These are phyloP conservation scores for Chytriomyces sp. DNA, from an alignment of 192 early-diverging fungal species.

Conservation along the genomic window DNA sequence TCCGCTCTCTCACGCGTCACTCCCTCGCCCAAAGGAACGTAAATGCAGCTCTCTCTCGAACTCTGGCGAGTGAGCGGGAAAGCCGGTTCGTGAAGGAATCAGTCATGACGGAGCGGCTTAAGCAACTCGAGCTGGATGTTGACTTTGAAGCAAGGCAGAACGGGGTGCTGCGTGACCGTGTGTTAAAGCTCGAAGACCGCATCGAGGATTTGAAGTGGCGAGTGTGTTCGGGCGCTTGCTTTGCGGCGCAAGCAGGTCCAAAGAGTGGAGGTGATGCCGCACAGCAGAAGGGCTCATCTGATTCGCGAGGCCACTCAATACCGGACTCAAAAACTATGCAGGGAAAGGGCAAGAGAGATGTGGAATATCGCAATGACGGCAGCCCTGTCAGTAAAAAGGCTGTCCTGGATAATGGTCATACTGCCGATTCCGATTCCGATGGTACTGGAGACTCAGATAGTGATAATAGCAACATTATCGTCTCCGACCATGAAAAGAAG, in stretches of 20 bases:
- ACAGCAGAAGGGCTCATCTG: too few relatives aligned
- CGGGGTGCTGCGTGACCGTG: neutral
- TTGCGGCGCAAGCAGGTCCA: neutral
- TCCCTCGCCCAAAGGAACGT: neutral
- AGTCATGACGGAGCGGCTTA: neutral
- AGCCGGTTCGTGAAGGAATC: neutral
- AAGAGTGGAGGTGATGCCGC: neutral
- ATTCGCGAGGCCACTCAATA: too few relatives aligned
- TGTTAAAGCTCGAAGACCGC: neutral
- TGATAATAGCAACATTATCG: too few relatives aligned
- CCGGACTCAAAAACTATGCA: too few relatives aligned
- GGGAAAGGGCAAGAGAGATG: too few relatives aligned
- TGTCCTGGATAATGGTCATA: too few relatives aligned
- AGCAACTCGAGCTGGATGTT: neutral
- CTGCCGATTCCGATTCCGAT: too few relatives aligned
- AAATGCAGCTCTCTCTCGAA: neutral
- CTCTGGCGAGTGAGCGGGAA: conserved; percentile 4
- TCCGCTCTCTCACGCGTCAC: neutral
- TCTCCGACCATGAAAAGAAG: too few relatives aligned
- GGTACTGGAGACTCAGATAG: too few relatives aligned
- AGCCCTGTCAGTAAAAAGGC: too few relatives aligned
- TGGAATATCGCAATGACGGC: too few relatives aligned
- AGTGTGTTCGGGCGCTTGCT: neutral
- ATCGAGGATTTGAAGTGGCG: conserved; percentile 10
- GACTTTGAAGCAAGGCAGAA: neutral